Evolutionary conservation across 2,329 filamentous ascomycete species (phyloP).

Genomic region (Zymoseptoria brevis): DNA sequence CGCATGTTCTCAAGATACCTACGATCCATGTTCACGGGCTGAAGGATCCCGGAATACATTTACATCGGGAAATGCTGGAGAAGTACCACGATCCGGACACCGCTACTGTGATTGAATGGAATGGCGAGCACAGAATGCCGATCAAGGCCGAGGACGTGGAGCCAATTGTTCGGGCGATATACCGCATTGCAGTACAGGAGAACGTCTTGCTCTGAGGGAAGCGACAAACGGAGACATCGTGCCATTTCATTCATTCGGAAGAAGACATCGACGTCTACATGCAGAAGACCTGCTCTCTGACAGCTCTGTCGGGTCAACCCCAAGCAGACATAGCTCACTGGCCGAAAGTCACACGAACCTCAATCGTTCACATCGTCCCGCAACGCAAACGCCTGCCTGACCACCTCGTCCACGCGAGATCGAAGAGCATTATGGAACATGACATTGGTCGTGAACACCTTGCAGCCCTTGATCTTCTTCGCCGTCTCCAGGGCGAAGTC

Average conservation of each 20-base stretch:
- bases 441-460: slow-evolving; percentile 75
- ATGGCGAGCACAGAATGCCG: slow-evolving; percentile 63
- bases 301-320: background rate
- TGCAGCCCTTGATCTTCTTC: slow-evolving; percentile 63
- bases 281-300: background rate
- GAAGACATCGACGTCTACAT: background rate
- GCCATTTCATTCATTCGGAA: background rate
- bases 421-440: slow-evolving; percentile 82
- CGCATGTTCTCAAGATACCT: slow-evolving; percentile 48
- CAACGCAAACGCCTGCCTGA: slow-evolving; percentile 67
- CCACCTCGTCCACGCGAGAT: slow-evolving; percentile 64
- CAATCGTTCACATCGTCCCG: slow-evolving; percentile 61
- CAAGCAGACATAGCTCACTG: background rate
- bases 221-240: background rate
- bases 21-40: slow-evolving; percentile 63
- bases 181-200: slow-evolving; percentile 45
- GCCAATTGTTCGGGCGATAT: slow-evolving; percentile 45
- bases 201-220: slow-evolving; percentile 28
- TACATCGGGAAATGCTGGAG: slow-evolving; percentile 50
- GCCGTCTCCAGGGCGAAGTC: slow-evolving; percentile 67
- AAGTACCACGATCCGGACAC: slow-evolving; percentile 52
- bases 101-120: slow-evolving; percentile 60
- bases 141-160: slow-evolving; percentile 60
- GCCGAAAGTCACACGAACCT: background rate
- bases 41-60: slow-evolving; percentile 50